These are phyloP conservation scores for Fusarium palustre DNA, from an alignment of 2,329 filamentous ascomycete genomes.

Conservation along the genomic window DNA sequence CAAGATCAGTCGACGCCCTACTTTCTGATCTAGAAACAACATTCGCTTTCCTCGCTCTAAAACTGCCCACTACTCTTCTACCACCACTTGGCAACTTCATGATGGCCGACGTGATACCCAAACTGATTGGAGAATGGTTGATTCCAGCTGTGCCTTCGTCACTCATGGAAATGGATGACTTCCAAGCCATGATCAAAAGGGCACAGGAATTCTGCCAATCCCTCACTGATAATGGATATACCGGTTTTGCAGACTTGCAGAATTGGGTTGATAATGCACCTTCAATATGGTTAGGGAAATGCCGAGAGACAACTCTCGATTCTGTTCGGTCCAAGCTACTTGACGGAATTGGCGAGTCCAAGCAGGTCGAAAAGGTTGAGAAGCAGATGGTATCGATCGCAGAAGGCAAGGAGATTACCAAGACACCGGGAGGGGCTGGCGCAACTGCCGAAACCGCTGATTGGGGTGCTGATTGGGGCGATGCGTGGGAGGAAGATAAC, in stretches of 20 bases:
- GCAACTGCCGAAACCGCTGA: slow-evolving; percentile 65
- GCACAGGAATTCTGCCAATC: slow-evolving; percentile 73
- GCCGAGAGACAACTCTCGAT: slow-evolving; percentile 82
- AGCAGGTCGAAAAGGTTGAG: slow-evolving; percentile 84
- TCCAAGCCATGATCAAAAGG: slow-evolving; percentile 75
- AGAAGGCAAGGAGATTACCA: slow-evolving; percentile 73
- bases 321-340: slow-evolving; percentile 77
- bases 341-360: slow-evolving; percentile 73
- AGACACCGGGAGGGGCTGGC: slow-evolving; percentile 63
- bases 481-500: slow-evolving; percentile 81
- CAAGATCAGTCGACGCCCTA: slow-evolving; percentile 62
- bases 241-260: slow-evolving; percentile 70
- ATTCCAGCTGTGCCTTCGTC: slow-evolving; percentile 80
- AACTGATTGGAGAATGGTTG: slow-evolving; percentile 80
- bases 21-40: slow-evolving; percentile 65
- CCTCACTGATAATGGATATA: slow-evolving; percentile 73
- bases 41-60: slow-evolving; percentile 63
- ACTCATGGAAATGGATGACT: slow-evolving; percentile 75
- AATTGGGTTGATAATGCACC: slow-evolving; percentile 87
- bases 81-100: slow-evolving; percentile 74
- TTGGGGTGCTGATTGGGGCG: slow-evolving; percentile 82
- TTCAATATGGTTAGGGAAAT: slow-evolving; percentile 85
- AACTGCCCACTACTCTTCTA: slow-evolving; percentile 66
- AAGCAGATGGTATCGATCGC: slow-evolving; percentile 79
- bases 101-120: slow-evolving; percentile 74